Evolutionary conservation across 805 yeast species (phyloP), one percentile per base, ranked within the genome.

Genomic region (Candida silvicultrix): DNA sequence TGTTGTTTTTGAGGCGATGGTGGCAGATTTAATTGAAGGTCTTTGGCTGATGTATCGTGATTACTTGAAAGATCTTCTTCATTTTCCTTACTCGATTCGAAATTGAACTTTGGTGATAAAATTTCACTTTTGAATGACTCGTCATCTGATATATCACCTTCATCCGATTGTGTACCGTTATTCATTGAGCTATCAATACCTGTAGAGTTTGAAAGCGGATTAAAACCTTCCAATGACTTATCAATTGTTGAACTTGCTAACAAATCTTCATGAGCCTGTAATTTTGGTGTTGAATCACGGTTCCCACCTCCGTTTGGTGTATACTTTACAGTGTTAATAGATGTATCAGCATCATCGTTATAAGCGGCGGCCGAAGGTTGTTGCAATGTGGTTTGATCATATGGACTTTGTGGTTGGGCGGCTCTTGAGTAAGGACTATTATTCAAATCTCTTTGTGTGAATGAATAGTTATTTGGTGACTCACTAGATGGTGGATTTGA

Each of bases 101-200:
- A 29, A 29, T 40, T 40, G 42, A 40, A 20, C 19, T 22, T 22
- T 38, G 41, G 41, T 12, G 41, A 43, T 12, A 37, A 32, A 9
- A 38, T 32, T 31, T 43, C 38, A 45, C 56, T 52, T 29, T 47
- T 44, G 39, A 54, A 45, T 1, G 59, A 52, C 28, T 53, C 55
- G 20, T 39, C 47, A 28, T 53, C 57, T 8, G 49, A 49, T 18
- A 15, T 22, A 18, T 35, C 38, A 21, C 32, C 38, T 7, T 5
- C 37, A 12, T 34, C 39, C 21, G 23, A 14, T 12, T 25, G n/a
- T 15, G 39, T 15, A 7, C 25, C 39, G 15, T 14, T 16, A 20
- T 34, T 20, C 19, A 20, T 8, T 34, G 44, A 34, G 22, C 48
- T 49, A n/a, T 48, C 53, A 18, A 47, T 45, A 25, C 45, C 43